Conservation (phyloP, 768 basidiomycete genomes). For the Mycena epipterygia region DNA sequence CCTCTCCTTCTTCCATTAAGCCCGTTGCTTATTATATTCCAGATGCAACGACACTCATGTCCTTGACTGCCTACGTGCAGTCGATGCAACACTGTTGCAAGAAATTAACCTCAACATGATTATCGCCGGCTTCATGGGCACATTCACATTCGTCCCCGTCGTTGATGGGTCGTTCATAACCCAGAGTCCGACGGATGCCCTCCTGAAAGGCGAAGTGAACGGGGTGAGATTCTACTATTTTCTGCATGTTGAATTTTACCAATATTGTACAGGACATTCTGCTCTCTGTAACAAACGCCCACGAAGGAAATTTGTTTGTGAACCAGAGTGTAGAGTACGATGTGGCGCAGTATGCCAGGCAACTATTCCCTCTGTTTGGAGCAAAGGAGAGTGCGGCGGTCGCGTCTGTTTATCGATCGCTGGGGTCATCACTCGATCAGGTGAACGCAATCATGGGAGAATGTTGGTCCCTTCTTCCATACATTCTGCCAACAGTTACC, state of each 20-base stretch:
- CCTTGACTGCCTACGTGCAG: conserved; percentile 9
- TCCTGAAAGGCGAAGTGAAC: conserved; percentile 42
- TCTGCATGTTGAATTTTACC: too few relatives aligned
- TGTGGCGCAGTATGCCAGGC: conserved; percentile 34
- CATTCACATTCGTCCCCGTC: conserved; percentile 44
- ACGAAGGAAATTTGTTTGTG: conserved; percentile 43
- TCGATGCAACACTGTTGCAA: conserved; percentile 27
- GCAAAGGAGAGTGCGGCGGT: background rate
- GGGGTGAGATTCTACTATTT: conserved; percentile 44
- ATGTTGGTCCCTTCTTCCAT: conserved; percentile 30
- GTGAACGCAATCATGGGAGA: conserved; percentile 39
- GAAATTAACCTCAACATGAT: conserved; percentile 35
- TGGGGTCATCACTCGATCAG: conserved; percentile 35
- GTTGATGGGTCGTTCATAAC: conserved; percentile 48
- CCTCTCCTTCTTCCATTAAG: too few relatives aligned
- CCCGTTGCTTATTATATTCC: conserved; percentile 15
- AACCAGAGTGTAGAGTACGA: conserved; percentile 18
- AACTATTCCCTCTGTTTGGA: conserved; percentile 43
- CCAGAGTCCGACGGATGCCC: conserved; percentile 44
- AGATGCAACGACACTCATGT: background rate
- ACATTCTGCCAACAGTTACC: too few relatives aligned
- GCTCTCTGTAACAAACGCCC: conserved; percentile 39
- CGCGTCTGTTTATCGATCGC: conserved; percentile 27
- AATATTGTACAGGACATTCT: conserved; percentile 10
- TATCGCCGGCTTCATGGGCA: conserved; percentile 37